These are phyloP conservation scores for Acanthochlamys bracteata DNA, from an alignment of 106 monocot species.

Conservation along the genomic window DNA sequence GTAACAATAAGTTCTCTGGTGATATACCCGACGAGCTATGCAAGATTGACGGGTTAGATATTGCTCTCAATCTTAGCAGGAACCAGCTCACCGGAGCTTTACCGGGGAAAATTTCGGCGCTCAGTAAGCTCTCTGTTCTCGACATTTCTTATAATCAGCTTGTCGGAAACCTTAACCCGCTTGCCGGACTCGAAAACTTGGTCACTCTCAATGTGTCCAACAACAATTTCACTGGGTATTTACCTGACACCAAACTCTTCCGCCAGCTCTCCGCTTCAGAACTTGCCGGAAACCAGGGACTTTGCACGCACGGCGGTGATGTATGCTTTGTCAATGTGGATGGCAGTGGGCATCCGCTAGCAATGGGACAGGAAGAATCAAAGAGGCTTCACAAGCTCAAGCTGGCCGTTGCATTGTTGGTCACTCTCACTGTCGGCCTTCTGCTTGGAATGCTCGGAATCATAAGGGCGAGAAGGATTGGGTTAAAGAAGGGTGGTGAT, in stretches of 20 bases:
- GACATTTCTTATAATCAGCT: slow-evolving; percentile 74
- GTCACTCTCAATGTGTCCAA: slow-evolving; percentile 72
- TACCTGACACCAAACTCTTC: slow-evolving; percentile 94
- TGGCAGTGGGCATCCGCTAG: slow-evolving; percentile 16
- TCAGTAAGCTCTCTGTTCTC: slow-evolving; percentile 62
- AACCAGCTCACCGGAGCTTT: slow-evolving; percentile 66
- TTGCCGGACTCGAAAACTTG: slow-evolving; percentile 62
- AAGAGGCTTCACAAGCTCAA: slow-evolving; percentile 44
- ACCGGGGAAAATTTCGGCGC: slow-evolving; percentile 39
- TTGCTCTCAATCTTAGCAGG: slow-evolving; percentile 74
- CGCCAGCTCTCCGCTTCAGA: slow-evolving; percentile 56
- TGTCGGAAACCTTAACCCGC: slow-evolving; percentile 44
- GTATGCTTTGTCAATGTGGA: slow-evolving; percentile 48
- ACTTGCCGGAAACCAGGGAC: slow-evolving; percentile 59
- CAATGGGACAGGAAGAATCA: slow-evolving; percentile 13
- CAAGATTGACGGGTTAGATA: slow-evolving; percentile 62
- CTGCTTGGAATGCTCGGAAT: slow-evolving; percentile 59
- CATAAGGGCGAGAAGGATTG: slow-evolving; percentile 39
- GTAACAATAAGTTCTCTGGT: slow-evolving; percentile 58
- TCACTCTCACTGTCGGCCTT: slow-evolving; percentile 69
- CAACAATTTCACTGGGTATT: slow-evolving; percentile 87
- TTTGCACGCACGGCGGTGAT: slow-evolving; percentile 58
- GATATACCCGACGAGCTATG: slow-evolving; percentile 65
- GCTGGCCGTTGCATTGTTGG: slow-evolving; percentile 57
- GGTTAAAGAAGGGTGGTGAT: slow-evolving; percentile 13